Evolutionary conservation across 192 early-diverging fungal species (phyloP).

Genomic region (Backusella macrospora): DNA sequence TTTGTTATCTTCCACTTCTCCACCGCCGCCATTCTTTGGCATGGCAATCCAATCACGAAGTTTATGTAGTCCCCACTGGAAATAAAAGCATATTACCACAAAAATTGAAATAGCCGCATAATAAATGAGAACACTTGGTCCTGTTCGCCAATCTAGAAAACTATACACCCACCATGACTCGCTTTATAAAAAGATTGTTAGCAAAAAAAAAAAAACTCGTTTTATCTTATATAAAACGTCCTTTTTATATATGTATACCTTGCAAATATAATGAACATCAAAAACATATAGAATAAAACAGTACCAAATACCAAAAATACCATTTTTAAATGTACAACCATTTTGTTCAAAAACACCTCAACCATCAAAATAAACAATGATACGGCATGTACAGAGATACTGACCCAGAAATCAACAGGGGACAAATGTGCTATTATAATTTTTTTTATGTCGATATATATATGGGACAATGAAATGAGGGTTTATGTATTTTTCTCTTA

Average conservation of each 20-base stretch:
- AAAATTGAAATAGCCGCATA: not conserved
- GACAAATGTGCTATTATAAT: not conserved
- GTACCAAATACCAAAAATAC: constrained; percentile 21
- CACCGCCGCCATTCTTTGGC: not conserved
- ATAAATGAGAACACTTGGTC: not conserved
- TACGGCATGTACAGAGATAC: constrained; percentile 26
- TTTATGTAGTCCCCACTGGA: not conserved
- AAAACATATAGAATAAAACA: constrained; percentile 34
- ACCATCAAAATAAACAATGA: constrained; percentile 38
- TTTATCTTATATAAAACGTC: not conserved
- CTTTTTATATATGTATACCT: constrained; percentile 16
- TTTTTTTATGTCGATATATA: not conserved
- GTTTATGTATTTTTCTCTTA: not conserved
- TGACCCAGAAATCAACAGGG: constrained; percentile 28
- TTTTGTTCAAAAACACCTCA: constrained; percentile 36
- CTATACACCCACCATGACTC: constrained; percentile 14
- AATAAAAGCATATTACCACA: not conserved
- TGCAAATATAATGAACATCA: constrained; percentile 33
- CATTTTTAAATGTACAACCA: constrained; percentile 25
- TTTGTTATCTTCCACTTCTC: not conserved
- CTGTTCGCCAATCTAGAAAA: constrained; percentile 14
- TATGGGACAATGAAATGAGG: not conserved
- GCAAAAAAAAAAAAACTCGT: not conserved
- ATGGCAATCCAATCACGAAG: not conserved
- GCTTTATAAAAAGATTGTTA: not conserved